Conservation (phyloP, 495 filamentous ascomycete genomes). For the Bombardia bombarda region DNA sequence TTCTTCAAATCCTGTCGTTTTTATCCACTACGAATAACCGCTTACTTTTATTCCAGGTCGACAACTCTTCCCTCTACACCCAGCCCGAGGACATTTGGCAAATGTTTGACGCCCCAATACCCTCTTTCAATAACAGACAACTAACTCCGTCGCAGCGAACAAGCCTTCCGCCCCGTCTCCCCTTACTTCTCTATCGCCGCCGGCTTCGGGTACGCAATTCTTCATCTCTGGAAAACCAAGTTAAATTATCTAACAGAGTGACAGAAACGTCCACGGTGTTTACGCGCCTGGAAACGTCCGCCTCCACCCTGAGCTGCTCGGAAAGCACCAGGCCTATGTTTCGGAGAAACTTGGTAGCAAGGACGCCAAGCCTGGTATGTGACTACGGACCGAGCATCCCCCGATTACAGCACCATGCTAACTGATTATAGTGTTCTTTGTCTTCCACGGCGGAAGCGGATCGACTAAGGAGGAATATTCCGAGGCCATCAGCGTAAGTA, state of each 20-base stretch:
- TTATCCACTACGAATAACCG: no score
- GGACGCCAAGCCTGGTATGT: conserved; percentile 63
- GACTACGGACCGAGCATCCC: no score
- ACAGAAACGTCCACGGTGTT: conserved; percentile 95
- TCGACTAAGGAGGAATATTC: conserved; percentile 80
- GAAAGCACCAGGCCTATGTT: conserved; percentile 89
- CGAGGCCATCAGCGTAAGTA: conserved; percentile 55
- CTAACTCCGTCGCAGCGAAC: conserved; percentile 32
- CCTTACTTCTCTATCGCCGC: conserved; percentile 97
- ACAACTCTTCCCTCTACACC: conserved; percentile 95
- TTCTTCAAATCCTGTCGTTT: no score
- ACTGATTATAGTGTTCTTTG: conserved; percentile 64
- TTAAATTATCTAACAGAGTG: conserved; percentile 5
- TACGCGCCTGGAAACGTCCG: conserved; percentile 91
- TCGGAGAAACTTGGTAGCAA: conserved; percentile 55
- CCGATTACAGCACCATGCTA: background rate
- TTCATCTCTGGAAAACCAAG: no score
- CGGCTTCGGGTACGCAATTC: conserved; percentile 51
- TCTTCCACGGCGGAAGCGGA: conserved; percentile 97
- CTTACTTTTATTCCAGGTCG: no score
- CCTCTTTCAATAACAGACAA: background rate
- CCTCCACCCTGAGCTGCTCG: conserved; percentile 87
- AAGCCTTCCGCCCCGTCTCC: conserved; percentile 69
- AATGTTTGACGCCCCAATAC: conserved; percentile 43
- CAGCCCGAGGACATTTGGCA: conserved; percentile 90